phyloP scores from a whole-genome alignment of 2,329 filamentous ascomycete genomes.

The Tothia fuscella region DNA sequence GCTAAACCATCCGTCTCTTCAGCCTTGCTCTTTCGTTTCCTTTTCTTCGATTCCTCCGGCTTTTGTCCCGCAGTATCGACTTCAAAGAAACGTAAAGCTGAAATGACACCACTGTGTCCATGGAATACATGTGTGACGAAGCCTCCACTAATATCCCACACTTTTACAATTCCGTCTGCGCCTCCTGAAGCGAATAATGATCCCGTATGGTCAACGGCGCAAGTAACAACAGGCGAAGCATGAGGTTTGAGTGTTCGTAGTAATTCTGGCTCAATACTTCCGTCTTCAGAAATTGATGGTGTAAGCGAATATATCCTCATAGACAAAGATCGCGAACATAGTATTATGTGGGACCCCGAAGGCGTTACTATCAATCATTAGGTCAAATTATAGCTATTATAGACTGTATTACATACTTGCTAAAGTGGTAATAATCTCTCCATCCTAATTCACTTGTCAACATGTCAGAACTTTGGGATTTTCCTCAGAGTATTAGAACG shows the following conservation, averaged over 20 bases:
- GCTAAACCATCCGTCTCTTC: constrained; percentile 31
- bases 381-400: constrained; percentile 1
- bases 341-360: constrained; percentile 72
- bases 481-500: constrained; percentile 19
- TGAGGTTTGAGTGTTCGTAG: constrained; percentile 80
- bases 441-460: constrained; percentile 35
- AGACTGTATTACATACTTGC: constrained; percentile 24
- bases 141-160: constrained; percentile 87
- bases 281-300: constrained; percentile 41
- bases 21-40: constrained; percentile 31
- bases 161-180: constrained; percentile 86
- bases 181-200: constrained; percentile 86
- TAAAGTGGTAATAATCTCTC: constrained; percentile 64
- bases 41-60: constrained; percentile 22
- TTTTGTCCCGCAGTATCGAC: constrained; percentile 33
- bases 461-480: constrained; percentile 20
- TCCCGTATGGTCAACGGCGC: constrained; percentile 74
- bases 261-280: constrained; percentile 52
- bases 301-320: constrained; percentile 81
- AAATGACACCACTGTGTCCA: constrained; percentile 82
- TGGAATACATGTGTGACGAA: constrained; percentile 93
- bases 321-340: constrained; percentile 89
- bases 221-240: constrained; percentile 74
- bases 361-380: constrained; percentile 55
- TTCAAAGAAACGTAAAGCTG: constrained; percentile 85